Evolutionary conservation across 177 flowering plant species (phyloP), one percentile per base, ranked within the genome.

Genomic region (Telopea speciosissima): DNA sequence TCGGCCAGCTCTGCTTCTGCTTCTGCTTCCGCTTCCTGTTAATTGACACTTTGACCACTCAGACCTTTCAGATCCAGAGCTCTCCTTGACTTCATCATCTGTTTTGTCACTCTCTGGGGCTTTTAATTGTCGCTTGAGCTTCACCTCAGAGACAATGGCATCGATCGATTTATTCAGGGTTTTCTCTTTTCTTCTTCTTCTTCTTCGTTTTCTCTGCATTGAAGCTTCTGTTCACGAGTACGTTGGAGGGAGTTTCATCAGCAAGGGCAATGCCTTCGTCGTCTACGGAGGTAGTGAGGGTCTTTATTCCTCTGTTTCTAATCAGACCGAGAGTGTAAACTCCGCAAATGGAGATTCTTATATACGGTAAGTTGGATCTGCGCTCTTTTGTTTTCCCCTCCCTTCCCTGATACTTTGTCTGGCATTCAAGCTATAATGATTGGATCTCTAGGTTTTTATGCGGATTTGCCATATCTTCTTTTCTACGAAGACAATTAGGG

Each of bases 221-320:
- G 44, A 85, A 49, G 89, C 86, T 21, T 90, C 93, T 7, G 83
- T 89, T 66, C 93, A 89, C 66, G 79, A 82, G 14, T 90, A 90
- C 76, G 58, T 59, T 6, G 72, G 72, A 9, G 89, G 83, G 68
- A 81, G 68, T 54, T 89, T 90, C 75, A 73, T 70, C 5, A 71
- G 76, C 71, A 91, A 88, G 71, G 98, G 97, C 9, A 93, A 93
- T 66, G 90, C 98, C 9, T 90, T 89, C 69, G 90, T 93, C 0
- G 80, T 93, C 33, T 92, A 91, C 69, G 98, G 95, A 1, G 98
- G 98, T 2, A 94, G 96, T 70, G 98, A 92, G 71, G 97, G 98
- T 42, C 83, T 94, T 70, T 90, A 86, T 79, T 83, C 90, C 26
- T 90, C 95, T 71, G 1, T 71, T 24, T 73, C 85, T 21, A 69